phyloP scores from a whole-genome alignment of 345 rosid genomes.

The Orychophragmus violaceus region DNA sequence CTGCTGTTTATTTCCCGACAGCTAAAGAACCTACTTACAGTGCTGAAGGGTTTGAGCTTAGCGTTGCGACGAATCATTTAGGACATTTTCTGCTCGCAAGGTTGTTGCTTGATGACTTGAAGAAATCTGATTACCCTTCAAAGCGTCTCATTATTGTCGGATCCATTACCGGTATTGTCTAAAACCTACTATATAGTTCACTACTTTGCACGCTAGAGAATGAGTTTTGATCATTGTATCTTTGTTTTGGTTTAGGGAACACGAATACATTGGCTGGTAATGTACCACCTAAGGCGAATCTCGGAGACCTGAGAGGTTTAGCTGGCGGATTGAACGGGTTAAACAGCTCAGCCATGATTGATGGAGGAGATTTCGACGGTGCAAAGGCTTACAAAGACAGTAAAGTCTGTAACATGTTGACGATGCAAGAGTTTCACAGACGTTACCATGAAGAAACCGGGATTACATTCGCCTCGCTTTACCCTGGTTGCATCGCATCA shows the following conservation, averaged over 20 bases:
- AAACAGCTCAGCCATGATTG: constrained; percentile 75
- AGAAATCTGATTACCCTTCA: constrained; percentile 78
- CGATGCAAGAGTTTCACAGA: constrained; percentile 93
- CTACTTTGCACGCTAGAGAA: background rate
- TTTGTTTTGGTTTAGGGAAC: constrained; percentile 49
- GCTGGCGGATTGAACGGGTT: constrained; percentile 80
- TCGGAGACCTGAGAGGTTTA: constrained; percentile 84
- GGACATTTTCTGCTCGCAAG: constrained; percentile 88
- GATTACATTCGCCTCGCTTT: constrained; percentile 77
- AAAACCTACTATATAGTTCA: background rate
- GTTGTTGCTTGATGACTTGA: constrained; percentile 71
- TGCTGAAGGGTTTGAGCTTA: constrained; percentile 93
- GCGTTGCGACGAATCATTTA: constrained; percentile 89
- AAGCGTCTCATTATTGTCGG: constrained; percentile 86
- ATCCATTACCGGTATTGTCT: constrained; percentile 70
- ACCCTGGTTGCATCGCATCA: constrained; percentile 95
- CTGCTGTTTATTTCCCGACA: constrained; percentile 90
- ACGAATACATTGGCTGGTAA: constrained; percentile 92
- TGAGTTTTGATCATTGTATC: background rate
- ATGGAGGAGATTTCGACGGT: constrained; percentile 90
- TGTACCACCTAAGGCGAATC: constrained; percentile 94
- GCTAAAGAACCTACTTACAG: constrained; percentile 79
- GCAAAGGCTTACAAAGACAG: constrained; percentile 98
- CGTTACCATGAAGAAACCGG: constrained; percentile 81
- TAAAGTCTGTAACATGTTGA: constrained; percentile 95